Evolutionary conservation across 164 flowering plant species (phyloP).

Genomic region (Vitis rupestris): DNA sequence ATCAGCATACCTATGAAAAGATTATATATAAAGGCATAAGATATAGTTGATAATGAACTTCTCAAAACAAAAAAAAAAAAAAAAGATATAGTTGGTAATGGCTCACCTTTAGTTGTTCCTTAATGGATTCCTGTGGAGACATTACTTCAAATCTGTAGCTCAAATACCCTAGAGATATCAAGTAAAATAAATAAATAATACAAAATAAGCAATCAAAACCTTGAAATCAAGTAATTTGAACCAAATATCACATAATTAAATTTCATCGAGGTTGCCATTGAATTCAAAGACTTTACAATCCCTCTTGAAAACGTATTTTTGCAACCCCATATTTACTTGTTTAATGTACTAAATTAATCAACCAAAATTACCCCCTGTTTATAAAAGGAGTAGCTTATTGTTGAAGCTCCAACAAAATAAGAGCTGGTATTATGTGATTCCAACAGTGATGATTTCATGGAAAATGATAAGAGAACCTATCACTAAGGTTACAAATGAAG

Average conservation of each 20-base stretch:
- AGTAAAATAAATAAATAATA: conserved; percentile 1
- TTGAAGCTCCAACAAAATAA: neutral
- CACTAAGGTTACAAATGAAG: too few relatives aligned
- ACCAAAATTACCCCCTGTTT: too few relatives aligned
- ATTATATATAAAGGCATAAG: neutral
- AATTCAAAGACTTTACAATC: neutral
- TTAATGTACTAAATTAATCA: neutral
- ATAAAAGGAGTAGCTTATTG: too few relatives aligned
- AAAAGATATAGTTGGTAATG: neutral
- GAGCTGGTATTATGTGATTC: neutral
- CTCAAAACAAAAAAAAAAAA: too few relatives aligned
- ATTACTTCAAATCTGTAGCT: conserved; percentile 55
- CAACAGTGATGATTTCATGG: neutral
- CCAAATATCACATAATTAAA: too few relatives aligned
- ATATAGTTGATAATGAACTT: neutral
- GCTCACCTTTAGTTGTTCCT: conserved; percentile 52
- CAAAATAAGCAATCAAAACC: too few relatives aligned
- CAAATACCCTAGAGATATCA: conserved; percentile 41
- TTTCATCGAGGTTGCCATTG: too few relatives aligned
- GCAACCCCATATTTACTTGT: neutral
- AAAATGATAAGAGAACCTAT: too few relatives aligned
- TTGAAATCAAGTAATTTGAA: too few relatives aligned
- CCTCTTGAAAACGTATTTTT: neutral
- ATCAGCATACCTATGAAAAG: too few relatives aligned
- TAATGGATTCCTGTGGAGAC: conserved; percentile 32